Percentiles rank a stretch among this genome's conserved stretches.
phyloP scores from a whole-genome alignment of 805 yeast genomes.

The Ogataea wickerhamii region DNA sequence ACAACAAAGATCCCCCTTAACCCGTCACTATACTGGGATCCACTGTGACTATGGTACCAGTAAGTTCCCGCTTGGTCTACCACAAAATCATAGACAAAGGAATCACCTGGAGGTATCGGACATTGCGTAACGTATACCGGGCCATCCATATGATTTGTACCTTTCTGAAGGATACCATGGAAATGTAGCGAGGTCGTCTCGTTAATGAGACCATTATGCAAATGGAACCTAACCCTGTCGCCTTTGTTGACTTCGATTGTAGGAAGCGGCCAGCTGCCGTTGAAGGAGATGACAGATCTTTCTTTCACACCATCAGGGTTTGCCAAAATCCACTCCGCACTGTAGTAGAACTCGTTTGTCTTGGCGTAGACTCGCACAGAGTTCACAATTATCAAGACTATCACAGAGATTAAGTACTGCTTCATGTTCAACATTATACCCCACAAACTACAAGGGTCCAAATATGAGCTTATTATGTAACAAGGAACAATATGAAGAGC shows the following conservation, averaged over 20 bases:
- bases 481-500: no score
- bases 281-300: conserved; percentile 61
- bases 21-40: conserved; percentile 77
- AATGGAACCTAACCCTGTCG: conserved; percentile 55
- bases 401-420: neutral
- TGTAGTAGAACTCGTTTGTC: conserved; percentile 55
- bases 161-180: conserved; percentile 73
- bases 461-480: no score
- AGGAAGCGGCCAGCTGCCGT: conserved; percentile 73
- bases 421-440: no score
- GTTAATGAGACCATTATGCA: conserved; percentile 55
- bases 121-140: conserved; percentile 79
- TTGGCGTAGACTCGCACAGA: conserved; percentile 19
- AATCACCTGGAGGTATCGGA: conserved; percentile 68
- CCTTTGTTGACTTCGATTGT: conserved; percentile 60
- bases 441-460: no score
- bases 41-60: conserved; percentile 83
- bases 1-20: conserved; percentile 65
- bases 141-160: conserved; percentile 67
- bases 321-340: conserved; percentile 56
- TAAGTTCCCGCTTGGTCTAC: conserved; percentile 73
- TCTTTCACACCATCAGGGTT: conserved; percentile 63
- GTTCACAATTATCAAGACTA: neutral
- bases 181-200: conserved; percentile 65
- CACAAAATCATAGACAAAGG: conserved; percentile 66